A percentile compares a stretch with the other conserved stretches of the same genome.
These are phyloP conservation scores for Candida yuanshanica DNA, from an alignment of 805 yeast species.

Conservation along the genomic window DNA sequence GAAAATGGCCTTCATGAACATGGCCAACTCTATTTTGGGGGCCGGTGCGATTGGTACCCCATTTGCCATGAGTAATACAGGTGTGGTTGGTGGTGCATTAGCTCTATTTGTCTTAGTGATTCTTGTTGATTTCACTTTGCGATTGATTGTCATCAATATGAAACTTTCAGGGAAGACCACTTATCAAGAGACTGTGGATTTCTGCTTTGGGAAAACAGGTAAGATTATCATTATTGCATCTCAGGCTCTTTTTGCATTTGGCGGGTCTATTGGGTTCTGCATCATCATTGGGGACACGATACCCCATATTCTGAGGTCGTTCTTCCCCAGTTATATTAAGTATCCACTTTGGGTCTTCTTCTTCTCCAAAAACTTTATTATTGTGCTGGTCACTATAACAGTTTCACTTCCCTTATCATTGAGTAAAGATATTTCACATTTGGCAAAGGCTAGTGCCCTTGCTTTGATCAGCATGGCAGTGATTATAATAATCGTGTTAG, in stretches of 20 bases:
- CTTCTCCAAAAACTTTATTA: constrained; percentile 64
- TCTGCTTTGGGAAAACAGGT: constrained; percentile 74
- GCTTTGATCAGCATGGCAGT: constrained; percentile 82
- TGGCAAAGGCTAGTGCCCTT: constrained; percentile 82
- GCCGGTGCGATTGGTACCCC: constrained; percentile 97
- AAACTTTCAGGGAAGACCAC: constrained; percentile 69
- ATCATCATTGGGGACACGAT: constrained; percentile 93
- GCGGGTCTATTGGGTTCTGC: constrained; percentile 91
- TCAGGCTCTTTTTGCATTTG: constrained; percentile 87
- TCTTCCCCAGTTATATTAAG: constrained; percentile 41
- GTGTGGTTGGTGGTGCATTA: constrained; percentile 67
- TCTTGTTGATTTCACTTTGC: constrained; percentile 82
- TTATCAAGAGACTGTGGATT: constrained; percentile 79
- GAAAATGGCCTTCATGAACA: constrained; percentile 91
- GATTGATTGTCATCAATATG: constrained; percentile 77
- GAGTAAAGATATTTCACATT: constrained; percentile 71
- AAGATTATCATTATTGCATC: constrained; percentile 60
- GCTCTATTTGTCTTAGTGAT: constrained; percentile 55
- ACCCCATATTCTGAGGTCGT: constrained; percentile 76
- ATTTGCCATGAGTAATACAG: constrained; percentile 76
- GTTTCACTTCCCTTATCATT: constrained; percentile 82
- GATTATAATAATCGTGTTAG: constrained; percentile 66
- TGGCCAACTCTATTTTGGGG: constrained; percentile 93
- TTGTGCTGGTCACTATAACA: constrained; percentile 59
- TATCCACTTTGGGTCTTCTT: constrained; percentile 43